Evolutionary conservation across 805 yeast genomes (phyloP).

Genomic region (Yarrowia divulgata): DNA sequence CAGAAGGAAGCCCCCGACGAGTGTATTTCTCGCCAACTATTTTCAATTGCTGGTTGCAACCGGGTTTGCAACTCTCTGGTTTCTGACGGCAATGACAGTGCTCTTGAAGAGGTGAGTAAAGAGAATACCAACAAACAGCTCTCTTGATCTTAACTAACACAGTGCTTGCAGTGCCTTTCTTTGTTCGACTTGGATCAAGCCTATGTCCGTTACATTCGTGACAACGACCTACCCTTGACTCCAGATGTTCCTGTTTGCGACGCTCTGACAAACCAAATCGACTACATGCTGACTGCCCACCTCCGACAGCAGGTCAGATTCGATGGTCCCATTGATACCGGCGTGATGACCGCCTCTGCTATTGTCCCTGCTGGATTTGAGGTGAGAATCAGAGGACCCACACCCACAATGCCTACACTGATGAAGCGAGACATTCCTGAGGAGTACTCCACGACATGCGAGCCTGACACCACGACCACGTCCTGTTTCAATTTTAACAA

Average conservation of each 20-base stretch:
- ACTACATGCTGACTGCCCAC: neutral
- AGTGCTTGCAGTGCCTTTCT: slow-evolving; percentile 27
- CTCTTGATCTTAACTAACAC: neutral
- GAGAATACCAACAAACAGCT: too few relatives aligned
- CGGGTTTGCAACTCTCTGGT: slow-evolving; percentile 1
- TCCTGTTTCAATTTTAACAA: slow-evolving; percentile 1
- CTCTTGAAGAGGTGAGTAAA: slow-evolving; percentile 21
- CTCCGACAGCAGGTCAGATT: neutral
- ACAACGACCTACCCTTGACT: slow-evolving; percentile 9
- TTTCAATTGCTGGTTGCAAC: slow-evolving; percentile 2
- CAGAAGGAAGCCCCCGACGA: neutral
- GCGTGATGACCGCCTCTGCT: neutral
- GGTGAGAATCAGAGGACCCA: neutral
- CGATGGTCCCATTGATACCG: neutral
- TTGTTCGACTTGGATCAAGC: neutral
- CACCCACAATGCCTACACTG: neutral
- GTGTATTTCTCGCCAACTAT: slow-evolving; percentile 8
- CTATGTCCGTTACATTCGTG: slow-evolving; percentile 9
- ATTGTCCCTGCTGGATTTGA: neutral
- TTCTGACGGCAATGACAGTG: neutral
- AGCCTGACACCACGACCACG: neutral
- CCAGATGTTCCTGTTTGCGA: slow-evolving; percentile 5
- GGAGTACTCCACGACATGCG: slow-evolving; percentile 2
- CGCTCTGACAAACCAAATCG: neutral
- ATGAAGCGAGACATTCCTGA: neutral